These are phyloP conservation scores for Microbotryum saponariae DNA, from an alignment of 1,284 basidiomycete genomes.

Conservation along the genomic window DNA sequence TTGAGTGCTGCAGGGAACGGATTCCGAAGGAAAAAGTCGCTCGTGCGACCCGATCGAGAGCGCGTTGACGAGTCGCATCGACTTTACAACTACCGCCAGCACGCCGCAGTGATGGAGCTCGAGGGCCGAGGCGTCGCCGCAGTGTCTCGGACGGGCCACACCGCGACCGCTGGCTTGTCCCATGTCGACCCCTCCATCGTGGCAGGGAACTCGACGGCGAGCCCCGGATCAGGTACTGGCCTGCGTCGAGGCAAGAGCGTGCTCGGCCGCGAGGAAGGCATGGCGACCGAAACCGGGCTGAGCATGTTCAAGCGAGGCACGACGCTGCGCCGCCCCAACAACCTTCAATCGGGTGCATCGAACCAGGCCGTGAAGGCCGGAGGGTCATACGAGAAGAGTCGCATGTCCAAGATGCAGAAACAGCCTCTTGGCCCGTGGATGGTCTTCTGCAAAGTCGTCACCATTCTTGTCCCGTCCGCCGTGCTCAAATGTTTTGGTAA, in stretches of 20 bases:
- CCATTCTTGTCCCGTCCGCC: conserved; percentile 62
- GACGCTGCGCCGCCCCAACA: conserved; percentile 60
- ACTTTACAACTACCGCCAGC: conserved; percentile 89
- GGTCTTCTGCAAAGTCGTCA: conserved; percentile 85
- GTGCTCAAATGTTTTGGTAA: conserved; percentile 54
- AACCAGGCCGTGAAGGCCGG: conserved; percentile 37
- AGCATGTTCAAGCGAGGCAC: conserved; percentile 74
- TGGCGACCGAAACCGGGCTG: conserved; percentile 72
- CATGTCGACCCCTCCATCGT: conserved; percentile 7
- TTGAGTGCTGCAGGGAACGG: neutral
- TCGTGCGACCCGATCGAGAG: conserved; percentile 89
- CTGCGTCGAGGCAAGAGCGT: conserved; percentile 78
- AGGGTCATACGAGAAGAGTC: conserved; percentile 24
- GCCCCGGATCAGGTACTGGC: neutral
- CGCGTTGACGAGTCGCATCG: conserved; percentile 92
- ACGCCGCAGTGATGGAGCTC: conserved; percentile 71
- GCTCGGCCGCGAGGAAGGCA: conserved; percentile 65
- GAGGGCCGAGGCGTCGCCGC: conserved; percentile 55
- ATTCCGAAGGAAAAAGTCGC: conserved; percentile 63
- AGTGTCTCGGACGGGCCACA: conserved; percentile 69
- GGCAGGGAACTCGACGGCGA: conserved; percentile 1
- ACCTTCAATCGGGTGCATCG: conserved; percentile 44
- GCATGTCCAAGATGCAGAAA: conserved; percentile 42
- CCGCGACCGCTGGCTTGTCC: conserved; percentile 35
- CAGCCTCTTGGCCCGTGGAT: conserved; percentile 86